Percentiles rank a stretch among this genome's conserved stretches.
These are phyloP conservation scores for Colletotrichum theobromicola DNA, from an alignment of 2,329 filamentous ascomycete genomes.

Conservation along the genomic window DNA sequence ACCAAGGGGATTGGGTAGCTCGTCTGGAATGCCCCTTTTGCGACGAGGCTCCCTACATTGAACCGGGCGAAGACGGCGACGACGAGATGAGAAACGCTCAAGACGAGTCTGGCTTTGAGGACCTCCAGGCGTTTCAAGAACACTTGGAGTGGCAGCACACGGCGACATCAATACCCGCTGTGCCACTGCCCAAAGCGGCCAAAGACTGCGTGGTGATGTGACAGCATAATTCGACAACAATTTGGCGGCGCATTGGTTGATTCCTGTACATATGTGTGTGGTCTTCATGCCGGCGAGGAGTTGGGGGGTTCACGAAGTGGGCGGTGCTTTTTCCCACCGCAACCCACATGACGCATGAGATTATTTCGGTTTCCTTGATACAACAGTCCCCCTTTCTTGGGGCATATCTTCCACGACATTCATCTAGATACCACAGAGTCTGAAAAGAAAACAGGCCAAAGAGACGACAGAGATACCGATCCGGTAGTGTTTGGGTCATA, in stretches of 20 bases:
- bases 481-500: conserved; percentile 7
- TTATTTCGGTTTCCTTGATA: conserved; percentile 7
- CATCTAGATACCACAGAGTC: not conserved
- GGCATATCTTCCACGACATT: not conserved
- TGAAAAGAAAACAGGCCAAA: not conserved
- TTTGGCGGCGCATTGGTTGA: conserved; percentile 2
- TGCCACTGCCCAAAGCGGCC: conserved; percentile 32
- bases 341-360: conserved; percentile 4
- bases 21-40: conserved; percentile 61
- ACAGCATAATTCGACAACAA: conserved; percentile 11
- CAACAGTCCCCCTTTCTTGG: not conserved
- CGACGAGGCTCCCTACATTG: conserved; percentile 51
- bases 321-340: not conserved
- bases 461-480: conserved; percentile 4
- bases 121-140: conserved; percentile 53
- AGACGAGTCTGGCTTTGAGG: conserved; percentile 53
- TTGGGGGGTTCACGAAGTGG: not conserved
- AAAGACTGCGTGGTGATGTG: conserved; percentile 55
- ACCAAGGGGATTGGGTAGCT: conserved; percentile 56
- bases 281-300: conserved; percentile 13
- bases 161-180: conserved; percentile 38
- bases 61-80: conserved; percentile 52
- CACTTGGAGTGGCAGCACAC: conserved; percentile 65
- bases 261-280: conserved; percentile 1
- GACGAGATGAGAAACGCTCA: conserved; percentile 54